Evolutionary conservation across 768 basidiomycete genomes (phyloP).

Genomic region (Mycena leptocephala): DNA sequence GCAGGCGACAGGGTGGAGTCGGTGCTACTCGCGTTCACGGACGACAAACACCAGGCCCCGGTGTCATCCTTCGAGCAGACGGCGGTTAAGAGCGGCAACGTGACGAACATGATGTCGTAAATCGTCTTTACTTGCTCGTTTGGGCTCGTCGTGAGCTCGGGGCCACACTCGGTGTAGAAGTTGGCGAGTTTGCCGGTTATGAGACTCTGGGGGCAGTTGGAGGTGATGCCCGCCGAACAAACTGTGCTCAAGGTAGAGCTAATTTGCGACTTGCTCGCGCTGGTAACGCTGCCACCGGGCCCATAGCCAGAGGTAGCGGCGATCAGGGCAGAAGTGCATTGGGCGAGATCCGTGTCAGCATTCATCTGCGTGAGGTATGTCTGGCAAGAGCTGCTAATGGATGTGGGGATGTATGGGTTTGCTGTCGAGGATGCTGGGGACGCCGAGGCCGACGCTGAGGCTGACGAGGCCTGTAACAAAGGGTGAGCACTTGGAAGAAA

Average conservation of each 20-base stretch:
- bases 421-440: constrained; percentile 44
- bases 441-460: constrained; percentile 36
- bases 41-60: constrained; percentile 79
- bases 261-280: constrained; percentile 62
- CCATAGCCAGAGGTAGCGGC: constrained; percentile 71
- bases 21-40: constrained; percentile 55
- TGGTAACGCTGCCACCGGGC: constrained; percentile 55
- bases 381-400: constrained; percentile 70
- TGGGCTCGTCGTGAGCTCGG: constrained; percentile 74
- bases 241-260: constrained; percentile 67
- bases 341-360: constrained; percentile 65
- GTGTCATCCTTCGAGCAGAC: constrained; percentile 84
- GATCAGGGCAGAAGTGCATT: constrained; percentile 78
- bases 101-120: constrained; percentile 88
- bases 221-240: constrained; percentile 65
- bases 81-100: constrained; percentile 76
- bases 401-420: constrained; percentile 78
- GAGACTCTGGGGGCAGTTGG: constrained; percentile 69
- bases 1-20: constrained; percentile 42
- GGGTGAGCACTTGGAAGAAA: neutral
- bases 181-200: constrained; percentile 75
- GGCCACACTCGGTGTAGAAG: constrained; percentile 81
- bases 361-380: constrained; percentile 78
- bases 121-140: constrained; percentile 68
- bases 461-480: constrained; percentile 35